Evolutionary conservation across 2,329 filamentous ascomycete species (phyloP).

Genomic region (Claviceps citrina): DNA sequence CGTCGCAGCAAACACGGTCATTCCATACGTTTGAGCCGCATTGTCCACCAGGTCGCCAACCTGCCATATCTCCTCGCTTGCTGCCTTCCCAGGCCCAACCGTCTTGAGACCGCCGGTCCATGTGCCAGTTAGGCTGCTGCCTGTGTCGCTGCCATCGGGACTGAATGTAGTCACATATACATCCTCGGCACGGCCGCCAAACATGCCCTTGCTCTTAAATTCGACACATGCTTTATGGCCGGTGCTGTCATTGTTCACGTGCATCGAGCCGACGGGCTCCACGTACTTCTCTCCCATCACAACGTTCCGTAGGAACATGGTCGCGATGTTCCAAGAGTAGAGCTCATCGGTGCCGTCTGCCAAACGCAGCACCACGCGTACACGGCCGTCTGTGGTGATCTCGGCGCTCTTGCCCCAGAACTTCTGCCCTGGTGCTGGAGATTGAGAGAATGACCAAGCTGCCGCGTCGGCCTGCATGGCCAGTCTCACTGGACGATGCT

Average conservation of each 20-base stretch:
- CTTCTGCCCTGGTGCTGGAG: constrained; percentile 79
- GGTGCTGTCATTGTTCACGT: constrained; percentile 66
- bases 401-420: constrained; percentile 98
- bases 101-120: constrained; percentile 67
- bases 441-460: constrained; percentile 76
- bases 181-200: constrained; percentile 85
- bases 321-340: constrained; percentile 80
- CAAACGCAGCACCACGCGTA: constrained; percentile 56
- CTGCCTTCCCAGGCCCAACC: constrained; percentile 44
- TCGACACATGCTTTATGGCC: constrained; percentile 74
- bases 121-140: constrained; percentile 58
- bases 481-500: constrained; percentile 78
- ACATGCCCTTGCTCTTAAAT: constrained; percentile 94
- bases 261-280: constrained; percentile 84
- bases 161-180: constrained; percentile 62
- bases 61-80: constrained; percentile 60
- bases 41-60: constrained; percentile 66
- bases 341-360: constrained; percentile 56
- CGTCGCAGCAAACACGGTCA: constrained; percentile 70
- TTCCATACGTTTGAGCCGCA: constrained; percentile 65
- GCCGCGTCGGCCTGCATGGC: constrained; percentile 84
- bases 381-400: constrained; percentile 79
- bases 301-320: constrained; percentile 84
- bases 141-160: constrained; percentile 46
- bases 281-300: constrained; percentile 98